Evolutionary conservation across 495 filamentous ascomycete genomes (phyloP), one percentile per base, ranked within the genome.

Genomic region (Penicillium coffeae): DNA sequence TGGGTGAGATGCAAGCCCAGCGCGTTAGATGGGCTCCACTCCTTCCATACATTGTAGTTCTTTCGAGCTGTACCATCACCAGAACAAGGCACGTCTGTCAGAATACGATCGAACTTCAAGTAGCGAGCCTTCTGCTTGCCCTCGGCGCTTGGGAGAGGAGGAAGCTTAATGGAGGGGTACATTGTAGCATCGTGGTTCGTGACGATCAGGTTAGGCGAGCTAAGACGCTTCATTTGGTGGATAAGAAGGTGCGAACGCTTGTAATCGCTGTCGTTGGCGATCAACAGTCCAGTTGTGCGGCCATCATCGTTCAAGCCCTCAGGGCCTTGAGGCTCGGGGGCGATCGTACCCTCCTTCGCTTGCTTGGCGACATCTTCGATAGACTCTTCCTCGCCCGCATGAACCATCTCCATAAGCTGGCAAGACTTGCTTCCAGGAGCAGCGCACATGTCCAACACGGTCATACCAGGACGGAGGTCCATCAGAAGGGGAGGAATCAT

Each of bases 401-500:
- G 94, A 21, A 98, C 77, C 80, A 95, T 85, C 71, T 98, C 93
- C 51, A 97, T 84, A 32, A 98, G 67, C 72, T 98, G 93, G 18
- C 90, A 88, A 13, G 91, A 87, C 76, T 98, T 98, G 73, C 90
- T 96, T 16, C 93, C 93, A 5, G 93, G 93, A 0, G 93, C 93
- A 48, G 93, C 93, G 67, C 93, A 98, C 75, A 98, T 80, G 66
- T 98, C 93, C 59, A 98, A 69, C 9, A 95, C 90, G 8, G 81
- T 81, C 88, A 96, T 95, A 30, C 90, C 89, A 15, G 94, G 90
- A 43, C 80, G 80, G 21, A 95, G 69, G 60, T 96, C 92, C 79
- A 97, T 88, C 48, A 97, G 72, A 42, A 97, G 81, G 18, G 94
- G 94, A 19, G 93, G 93, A 52, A 98, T 96, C 93, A 98, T 98